These are phyloP conservation scores for Phaeotremella skinneri DNA, from an alignment of 768 basidiomycete species.

Conservation along the genomic window DNA sequence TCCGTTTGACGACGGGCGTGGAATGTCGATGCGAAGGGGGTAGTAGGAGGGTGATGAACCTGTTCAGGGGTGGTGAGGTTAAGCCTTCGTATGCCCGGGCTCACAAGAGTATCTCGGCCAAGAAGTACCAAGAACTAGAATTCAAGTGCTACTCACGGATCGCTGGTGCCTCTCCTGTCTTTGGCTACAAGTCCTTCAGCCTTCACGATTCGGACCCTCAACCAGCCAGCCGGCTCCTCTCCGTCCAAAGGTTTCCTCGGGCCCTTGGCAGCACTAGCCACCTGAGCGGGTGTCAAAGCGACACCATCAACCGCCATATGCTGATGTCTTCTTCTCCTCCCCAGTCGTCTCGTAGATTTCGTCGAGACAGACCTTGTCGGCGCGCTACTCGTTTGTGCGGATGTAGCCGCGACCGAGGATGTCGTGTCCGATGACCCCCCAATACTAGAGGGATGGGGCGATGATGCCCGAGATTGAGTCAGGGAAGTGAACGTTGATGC, in stretches of 20 bases:
- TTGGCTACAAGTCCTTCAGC: slow-evolving; percentile 47
- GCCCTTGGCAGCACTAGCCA: slow-evolving; percentile 37
- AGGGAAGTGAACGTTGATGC: slow-evolving; percentile 35
- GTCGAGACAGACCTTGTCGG: neutral
- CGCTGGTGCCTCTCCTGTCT: slow-evolving; percentile 45
- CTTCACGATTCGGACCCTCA: slow-evolving; percentile 48
- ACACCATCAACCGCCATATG: slow-evolving; percentile 3
- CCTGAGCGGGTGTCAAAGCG: slow-evolving; percentile 27
- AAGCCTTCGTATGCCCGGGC: too few relatives aligned
- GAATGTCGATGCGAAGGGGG: slow-evolving; percentile 64
- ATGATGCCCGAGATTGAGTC: slow-evolving; percentile 9
- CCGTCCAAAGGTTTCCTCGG: slow-evolving; percentile 48
- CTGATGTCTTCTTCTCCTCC: slow-evolving; percentile 11
- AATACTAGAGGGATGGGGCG: slow-evolving; percentile 5
- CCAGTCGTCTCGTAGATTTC: slow-evolving; percentile 1
- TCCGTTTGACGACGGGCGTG: slow-evolving; percentile 74
- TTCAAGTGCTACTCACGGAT: slow-evolving; percentile 44
- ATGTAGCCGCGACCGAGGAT: neutral
- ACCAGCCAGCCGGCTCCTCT: slow-evolving; percentile 42
- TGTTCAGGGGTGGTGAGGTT: slow-evolving; percentile 7
- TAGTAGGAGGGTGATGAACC: slow-evolving; percentile 62
- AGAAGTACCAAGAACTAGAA: too few relatives aligned
- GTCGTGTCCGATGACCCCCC: neutral
- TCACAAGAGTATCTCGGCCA: too few relatives aligned
- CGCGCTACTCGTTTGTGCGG: neutral